Base-by-base conservation (phyloP, 148 eudicot species). In the Polygonum aviculare region DNA sequence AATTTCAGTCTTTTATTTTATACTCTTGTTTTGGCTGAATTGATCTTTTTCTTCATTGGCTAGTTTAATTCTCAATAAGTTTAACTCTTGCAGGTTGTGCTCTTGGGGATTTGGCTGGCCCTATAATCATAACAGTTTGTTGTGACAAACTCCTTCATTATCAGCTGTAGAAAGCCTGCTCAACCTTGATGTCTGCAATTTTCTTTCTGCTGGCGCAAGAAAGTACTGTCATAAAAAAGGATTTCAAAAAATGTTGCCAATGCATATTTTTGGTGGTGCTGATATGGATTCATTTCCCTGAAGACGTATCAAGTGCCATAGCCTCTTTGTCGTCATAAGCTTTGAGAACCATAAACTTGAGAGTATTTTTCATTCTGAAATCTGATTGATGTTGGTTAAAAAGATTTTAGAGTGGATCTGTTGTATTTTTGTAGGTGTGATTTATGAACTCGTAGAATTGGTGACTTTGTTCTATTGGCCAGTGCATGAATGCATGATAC, bases 51-150 rank as follows among this genome's bases (percentile, higher is more conserved):
- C 41, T 31, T 67, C 31, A 62, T 12, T 26, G 51, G 14, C 12
- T 41, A 9, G 11, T n/a, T 16, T 36, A 7, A 12, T 71, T 71
- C 36, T 71, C 11, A 71, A 45, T 48, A 4, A 35, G 5, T 71
- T n/a, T 15, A 18, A 40, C 44, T 76, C 80, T 74, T 80, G 79
- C 86, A 90, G 98, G 98, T 22, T 92, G 98, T 85, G 87, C 85
- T 11, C 54, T 84, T 57, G 98, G 98, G 51, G 98, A 92, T 84
- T 54, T 90, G 76, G 90, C 90, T 0, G 97, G 98, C 35, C 97
- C 98, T 26, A 52, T 86, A 31, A 70, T 92, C 7, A 85, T 90
- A 12, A 78, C 90, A 1, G 79, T 85, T 76, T 88, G 89, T 84
- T 82, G 85, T 21, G 87, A 88, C 48, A 91, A 90, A 79, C 73